Percentiles rank a stretch among this genome's conserved stretches.
Conservation (phyloP, 176 grass and related monocot genomes). For the Bromus sterilis region DNA sequence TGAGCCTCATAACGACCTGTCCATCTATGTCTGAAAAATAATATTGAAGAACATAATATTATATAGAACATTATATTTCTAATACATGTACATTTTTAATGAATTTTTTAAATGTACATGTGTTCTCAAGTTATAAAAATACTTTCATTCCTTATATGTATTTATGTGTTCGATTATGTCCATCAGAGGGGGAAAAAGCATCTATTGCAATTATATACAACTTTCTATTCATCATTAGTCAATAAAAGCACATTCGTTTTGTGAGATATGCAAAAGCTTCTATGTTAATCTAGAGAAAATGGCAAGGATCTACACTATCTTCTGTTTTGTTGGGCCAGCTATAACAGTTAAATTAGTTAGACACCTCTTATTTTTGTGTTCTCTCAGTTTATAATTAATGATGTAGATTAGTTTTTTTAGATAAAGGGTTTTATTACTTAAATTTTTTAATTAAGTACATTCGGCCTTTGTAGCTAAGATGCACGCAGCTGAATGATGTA, state of each 20-base stretch:
- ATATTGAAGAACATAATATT: neutral
- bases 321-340: neutral
- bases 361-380: neutral
- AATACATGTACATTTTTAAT: too few species aligned
- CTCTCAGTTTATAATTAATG: neutral
- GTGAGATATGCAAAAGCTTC: neutral
- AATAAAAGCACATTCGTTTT: neutral
- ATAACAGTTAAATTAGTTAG: neutral
- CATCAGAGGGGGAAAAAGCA: neutral
- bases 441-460: too few species aligned
- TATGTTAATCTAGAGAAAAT: neutral
- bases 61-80: too few species aligned
- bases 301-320: neutral
- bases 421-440: too few species aligned
- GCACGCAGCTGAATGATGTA: too few species aligned
- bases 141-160: neutral
- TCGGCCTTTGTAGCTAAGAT: too few species aligned
- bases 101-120: too few species aligned
- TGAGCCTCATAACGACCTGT: conserved; percentile 73
- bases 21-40: conserved; percentile 55
- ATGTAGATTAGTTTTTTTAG: too few species aligned
- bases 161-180: neutral
- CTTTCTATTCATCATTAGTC: neutral
- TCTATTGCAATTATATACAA: neutral
- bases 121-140: neutral